Evolutionary conservation across 179 eudicot species (phyloP), one percentile per base, ranked within the genome.

Genomic region (Beta corolliflora): DNA sequence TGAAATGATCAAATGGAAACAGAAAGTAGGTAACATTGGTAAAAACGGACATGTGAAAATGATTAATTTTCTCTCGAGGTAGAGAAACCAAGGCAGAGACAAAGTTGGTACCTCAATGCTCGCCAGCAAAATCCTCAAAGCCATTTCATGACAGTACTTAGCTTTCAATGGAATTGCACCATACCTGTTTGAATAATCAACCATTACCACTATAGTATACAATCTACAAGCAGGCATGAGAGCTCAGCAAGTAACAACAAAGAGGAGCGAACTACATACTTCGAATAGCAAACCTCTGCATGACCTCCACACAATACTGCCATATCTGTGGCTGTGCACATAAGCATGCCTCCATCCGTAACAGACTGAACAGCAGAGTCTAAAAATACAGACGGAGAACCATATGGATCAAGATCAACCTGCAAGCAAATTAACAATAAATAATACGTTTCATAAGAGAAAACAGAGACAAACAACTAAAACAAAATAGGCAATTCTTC

Each of bases 341-440:
- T 94, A 75, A 96, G 78, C 84, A 96, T 86, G 79, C 98, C 99
- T 78, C 98, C 97, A 86, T 96, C 98, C 73, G 73, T 89, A 85
- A 96, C 88, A 78, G 98, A 94, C 80, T 96, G 99, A 84, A 96
- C 86, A 25, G 98, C 94, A 63, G 99, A 96, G 88, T 96, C 99
- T 83, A 96, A 85, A 88, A 96, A 94, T 31, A 91, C 91, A 70
- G 99, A 94, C 14, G 99, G 98, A 59, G 99, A 86, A 78, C 99
- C 99, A 88, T 96, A 96, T 63, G 99, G 98, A 85, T 94, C 99
- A 84, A 96, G 98, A 88, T 96, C 99, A 88, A 96, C 98, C 99
- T 96, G 87, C 79, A 82, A 71, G 71, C 61, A 79, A 66, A 53
- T 3, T 8, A 58, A 12, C 55, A 77, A 14, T 19, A 48, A 31